Base-by-base conservation (phyloP, 2,329 filamentous ascomycete genomes). In the Penicillium sp. region DNA sequence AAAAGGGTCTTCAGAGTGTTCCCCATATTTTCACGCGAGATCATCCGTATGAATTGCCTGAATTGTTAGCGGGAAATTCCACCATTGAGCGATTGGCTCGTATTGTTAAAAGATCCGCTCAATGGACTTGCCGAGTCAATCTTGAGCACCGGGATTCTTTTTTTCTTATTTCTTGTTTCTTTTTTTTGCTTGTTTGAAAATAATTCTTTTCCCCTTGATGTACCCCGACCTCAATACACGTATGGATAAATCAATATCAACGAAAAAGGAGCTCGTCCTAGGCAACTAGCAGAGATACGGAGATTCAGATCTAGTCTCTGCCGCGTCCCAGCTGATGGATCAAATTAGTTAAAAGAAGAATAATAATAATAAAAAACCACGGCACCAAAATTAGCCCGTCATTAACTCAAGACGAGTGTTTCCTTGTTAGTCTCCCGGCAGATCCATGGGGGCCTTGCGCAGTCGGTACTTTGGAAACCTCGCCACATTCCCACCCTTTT, bases 381-480 rank as follows among this genome's bases (percentile, higher is more conserved):
- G 47, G 35, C 32, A 40, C 14, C 5, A 47, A 23, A 3, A 14
- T 19, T 29, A 30, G 55, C 18, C 39, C 39, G 34, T 36, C 39
- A 43, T 44, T 50, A 48, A 56, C 42, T 41, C 34, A 27, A 45
- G 38, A 47, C 45, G 18, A 53, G 36, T 39, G 30, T 59, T 63
- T 48, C 62, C 62, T 18, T 53, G 57, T 59, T 58, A 16, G 58
- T 61, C 61, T 23, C 36, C 56, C 59, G 57, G 61, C 61, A 63
- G 57, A 58, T 58, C 53, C 43, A 45, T 16, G 40, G 52, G 47
- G 50, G 47, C 48, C 46, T 51, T 61, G 56, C 52, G 48, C 53
- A 45, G 53, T 35, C 40, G 47, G 57, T 56, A 55, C 50, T 54
- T 57, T 42, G 46, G 46, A 30, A 10, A 34, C 27, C 50, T 61